phyloP scores from a whole-genome alignment of 768 basidiomycete species.

The Mrakia gelida region DNA sequence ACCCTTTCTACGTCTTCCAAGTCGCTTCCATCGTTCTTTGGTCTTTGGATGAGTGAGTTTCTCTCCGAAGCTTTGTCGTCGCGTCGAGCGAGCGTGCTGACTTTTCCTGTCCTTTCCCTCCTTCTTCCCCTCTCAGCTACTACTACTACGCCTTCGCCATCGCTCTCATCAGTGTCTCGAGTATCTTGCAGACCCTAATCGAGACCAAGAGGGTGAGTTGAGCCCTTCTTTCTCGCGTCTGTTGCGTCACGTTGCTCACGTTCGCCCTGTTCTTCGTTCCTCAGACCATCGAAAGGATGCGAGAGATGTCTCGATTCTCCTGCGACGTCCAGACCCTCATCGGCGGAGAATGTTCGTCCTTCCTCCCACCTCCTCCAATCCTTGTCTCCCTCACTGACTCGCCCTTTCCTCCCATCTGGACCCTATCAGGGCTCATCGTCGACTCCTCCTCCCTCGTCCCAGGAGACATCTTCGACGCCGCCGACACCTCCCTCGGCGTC shows the following conservation, averaged over 20 bases:
- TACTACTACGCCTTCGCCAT: conserved; percentile 94
- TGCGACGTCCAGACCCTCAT: conserved; percentile 69
- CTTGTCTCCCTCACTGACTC: neutral
- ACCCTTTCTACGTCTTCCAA: conserved; percentile 98
- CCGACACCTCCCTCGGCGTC: conserved; percentile 62
- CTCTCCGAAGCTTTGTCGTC: neutral
- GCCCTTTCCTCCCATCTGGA: neutral
- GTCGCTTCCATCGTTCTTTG: conserved; percentile 89
- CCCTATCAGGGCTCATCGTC: conserved; percentile 58
- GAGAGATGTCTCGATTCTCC: conserved; percentile 87
- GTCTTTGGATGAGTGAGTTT: conserved; percentile 73
- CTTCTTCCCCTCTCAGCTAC: neutral
- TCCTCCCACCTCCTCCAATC: neutral
- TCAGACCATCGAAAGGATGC: conserved; percentile 87
- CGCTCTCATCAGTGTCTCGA: conserved; percentile 78
- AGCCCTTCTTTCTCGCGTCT: no score
- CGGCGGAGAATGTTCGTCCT: conserved; percentile 60
- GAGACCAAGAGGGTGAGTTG: conserved; percentile 67
- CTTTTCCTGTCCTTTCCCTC: neutral
- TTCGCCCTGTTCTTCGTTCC: neutral
- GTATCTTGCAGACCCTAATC: conserved; percentile 76
- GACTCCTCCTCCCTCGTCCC: conserved; percentile 79
- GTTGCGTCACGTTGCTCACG: neutral
- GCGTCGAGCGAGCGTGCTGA: neutral
- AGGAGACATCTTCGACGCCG: conserved; percentile 88